A percentile compares a stretch with the other conserved stretches of the same genome.
phyloP scores from a whole-genome alignment of 2,329 filamentous ascomycete species.

The Alternaria triticina region DNA sequence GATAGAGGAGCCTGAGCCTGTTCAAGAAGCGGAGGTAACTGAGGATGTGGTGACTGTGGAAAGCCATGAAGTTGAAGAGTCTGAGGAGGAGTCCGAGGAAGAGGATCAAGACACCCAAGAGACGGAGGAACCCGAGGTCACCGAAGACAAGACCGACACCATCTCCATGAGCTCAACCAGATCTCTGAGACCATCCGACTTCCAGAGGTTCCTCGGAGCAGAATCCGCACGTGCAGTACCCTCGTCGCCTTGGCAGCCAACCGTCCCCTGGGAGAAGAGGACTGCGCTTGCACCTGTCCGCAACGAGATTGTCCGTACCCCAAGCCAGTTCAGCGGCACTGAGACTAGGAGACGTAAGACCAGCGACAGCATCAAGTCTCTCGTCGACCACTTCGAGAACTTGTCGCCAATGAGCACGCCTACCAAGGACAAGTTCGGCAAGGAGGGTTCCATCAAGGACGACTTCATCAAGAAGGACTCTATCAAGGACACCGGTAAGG shows the following conservation, averaged over 20 bases:
- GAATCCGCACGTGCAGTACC: neutral
- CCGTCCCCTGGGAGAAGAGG: neutral
- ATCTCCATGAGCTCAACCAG: rapidly evolving
- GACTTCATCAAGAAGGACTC: neutral
- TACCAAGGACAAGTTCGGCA: neutral
- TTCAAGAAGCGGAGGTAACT: neutral
- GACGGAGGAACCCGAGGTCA: neutral
- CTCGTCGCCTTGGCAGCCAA: neutral
- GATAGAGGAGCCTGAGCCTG: neutral
- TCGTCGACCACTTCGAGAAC: constrained; percentile 1
- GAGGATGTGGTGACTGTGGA: neutral
- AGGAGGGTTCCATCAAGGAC: neutral
- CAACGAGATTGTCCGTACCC: neutral
- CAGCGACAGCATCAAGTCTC: constrained; percentile 1
- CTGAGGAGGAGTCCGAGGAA: neutral
- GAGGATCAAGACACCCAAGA: neutral
- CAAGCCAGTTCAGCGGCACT: neutral
- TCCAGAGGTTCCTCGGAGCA: neutral
- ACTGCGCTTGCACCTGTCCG: neutral
- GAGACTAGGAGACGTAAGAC: neutral
- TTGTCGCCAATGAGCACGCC: neutral
- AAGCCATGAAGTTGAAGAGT: neutral
- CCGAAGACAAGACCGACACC: neutral
- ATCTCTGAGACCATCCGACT: neutral
- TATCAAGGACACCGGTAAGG: neutral